Base-by-base conservation (phyloP, 495 filamentous ascomycete species). In the Hypomontagnella submonticulosa region DNA sequence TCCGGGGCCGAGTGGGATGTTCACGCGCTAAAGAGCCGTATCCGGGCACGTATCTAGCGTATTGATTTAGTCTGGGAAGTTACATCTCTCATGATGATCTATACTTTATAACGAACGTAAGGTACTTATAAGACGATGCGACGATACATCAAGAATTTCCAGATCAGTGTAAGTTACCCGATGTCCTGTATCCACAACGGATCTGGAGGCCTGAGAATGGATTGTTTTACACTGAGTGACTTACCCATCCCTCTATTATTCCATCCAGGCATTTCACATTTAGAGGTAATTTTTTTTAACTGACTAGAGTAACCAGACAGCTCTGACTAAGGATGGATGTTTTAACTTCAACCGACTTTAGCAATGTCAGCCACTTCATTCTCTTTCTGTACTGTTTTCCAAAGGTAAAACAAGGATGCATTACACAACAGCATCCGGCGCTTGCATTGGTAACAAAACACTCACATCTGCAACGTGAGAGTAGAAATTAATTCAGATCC, bases 341-440 rank as follows among this genome's bases (percentile, higher is more conserved):
- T 33, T 61, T 44, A 55, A 18, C 32, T 55, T 48, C 7, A 23
- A 5, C 23, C 30, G n/a, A 37, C 36, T 50, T 42, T 32, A 51
- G 34, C 12, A 43, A 23, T 50, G 51, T 50, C 38, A 64, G 46
- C 38, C 47, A 52, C 32, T 4, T 57, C 15, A 12, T 6, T 12
- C 40, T 30, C 19, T 52, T 37, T 48, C 42, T 32, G 18, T n/a
- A 44, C 16, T 19, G 47, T 52, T 42, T 23, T 56, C 56, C 27
- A 61, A 42, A 52, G 30, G 57, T 62, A 67, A 67, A 67, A 67
- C 52, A 64, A 58, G 64, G 57, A 53, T 43, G 53, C 57, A 13
- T 27, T 57, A 54, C 64, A 67, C 64, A 19, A 38, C 64, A 62
- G 32, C 53, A 37, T 32, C 18, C 43, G 20, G 50, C 41, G 59